Conservation (phyloP, 306 rosid species). For the Ziziphus jujuba region DNA sequence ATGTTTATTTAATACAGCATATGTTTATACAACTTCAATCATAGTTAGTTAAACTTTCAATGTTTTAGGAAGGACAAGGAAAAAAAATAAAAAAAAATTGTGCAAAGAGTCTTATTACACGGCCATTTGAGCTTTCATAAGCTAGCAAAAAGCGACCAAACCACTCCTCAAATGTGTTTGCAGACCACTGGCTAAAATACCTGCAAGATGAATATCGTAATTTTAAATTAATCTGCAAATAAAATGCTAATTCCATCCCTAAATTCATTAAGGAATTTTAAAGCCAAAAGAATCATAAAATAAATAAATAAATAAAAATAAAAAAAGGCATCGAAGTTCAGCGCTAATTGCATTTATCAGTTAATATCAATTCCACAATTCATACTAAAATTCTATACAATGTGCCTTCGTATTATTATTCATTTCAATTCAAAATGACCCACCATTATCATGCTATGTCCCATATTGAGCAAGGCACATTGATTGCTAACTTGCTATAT, state of each 20-base stretch:
- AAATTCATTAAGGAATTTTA: neutral
- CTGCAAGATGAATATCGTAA: conserved; percentile 33
- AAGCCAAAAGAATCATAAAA: neutral
- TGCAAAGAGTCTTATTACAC: conserved; percentile 32
- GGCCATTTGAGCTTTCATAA: conserved; percentile 23
- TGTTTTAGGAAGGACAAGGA: neutral
- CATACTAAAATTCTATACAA: too few species aligned
- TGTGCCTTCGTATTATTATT: too few species aligned
- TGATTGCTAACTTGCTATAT: too few species aligned
- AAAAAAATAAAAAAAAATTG: neutral
- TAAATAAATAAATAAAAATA: too few species aligned
- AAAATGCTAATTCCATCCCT: neutral
- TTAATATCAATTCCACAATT: too few species aligned
- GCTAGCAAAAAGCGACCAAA: conserved; percentile 30
- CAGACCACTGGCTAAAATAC: conserved; percentile 26
- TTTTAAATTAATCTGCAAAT: conserved; percentile 15
- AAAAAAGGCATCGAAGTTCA: too few species aligned
- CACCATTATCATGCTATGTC: too few species aligned
- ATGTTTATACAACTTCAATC: neutral
- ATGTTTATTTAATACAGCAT: neutral
- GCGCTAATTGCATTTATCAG: too few species aligned
- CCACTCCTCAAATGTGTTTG: conserved; percentile 25
- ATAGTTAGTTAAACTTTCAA: too few species aligned
- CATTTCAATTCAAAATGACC: too few species aligned
- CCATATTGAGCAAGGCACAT: too few species aligned